Conservation (phyloP, 208 protist genomes). For the Sergeia podlipaevii region DNA sequence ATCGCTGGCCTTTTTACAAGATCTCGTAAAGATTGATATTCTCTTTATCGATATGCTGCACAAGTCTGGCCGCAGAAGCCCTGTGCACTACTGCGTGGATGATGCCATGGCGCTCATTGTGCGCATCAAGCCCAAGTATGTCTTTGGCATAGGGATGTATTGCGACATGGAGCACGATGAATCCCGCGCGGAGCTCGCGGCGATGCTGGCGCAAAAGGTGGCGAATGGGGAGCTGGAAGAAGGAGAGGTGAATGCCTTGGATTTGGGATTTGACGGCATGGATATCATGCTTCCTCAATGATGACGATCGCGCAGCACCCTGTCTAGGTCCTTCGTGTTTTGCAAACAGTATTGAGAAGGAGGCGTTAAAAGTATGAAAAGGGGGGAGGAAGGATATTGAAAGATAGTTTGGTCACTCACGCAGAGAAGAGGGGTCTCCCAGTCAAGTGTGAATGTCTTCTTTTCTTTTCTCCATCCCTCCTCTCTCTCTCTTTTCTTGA, state of each 20-base stretch:
- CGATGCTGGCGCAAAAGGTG: constrained; percentile 24
- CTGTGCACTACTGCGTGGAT: constrained; percentile 70
- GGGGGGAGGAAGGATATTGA: too few species aligned
- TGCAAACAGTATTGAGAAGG: too few species aligned
- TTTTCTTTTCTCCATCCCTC: too few species aligned
- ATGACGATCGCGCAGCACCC: too few species aligned
- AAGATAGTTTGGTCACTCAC: too few species aligned
- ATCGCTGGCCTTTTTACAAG: constrained; percentile 67
- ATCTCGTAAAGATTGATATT: constrained; percentile 77
- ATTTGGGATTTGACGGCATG: constrained; percentile 72
- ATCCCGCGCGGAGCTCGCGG: constrained; percentile 22
- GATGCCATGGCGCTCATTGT: constrained; percentile 47
- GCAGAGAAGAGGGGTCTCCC: too few species aligned
- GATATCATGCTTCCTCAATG: constrained; percentile 42
- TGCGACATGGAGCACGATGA: constrained; percentile 57
- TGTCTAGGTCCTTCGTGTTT: too few species aligned
- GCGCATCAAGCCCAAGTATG: constrained; percentile 35
- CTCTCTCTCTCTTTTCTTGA: too few species aligned
- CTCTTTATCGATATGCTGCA: constrained; percentile 72
- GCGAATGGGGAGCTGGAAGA: constrained; percentile 15
- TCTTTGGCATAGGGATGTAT: constrained; percentile 75
- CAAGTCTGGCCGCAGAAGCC: constrained; percentile 22
- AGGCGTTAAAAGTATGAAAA: too few species aligned
- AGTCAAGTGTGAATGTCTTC: too few species aligned
- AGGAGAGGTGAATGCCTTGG: constrained; percentile 39